Evolutionary conservation across 345 rosid species (phyloP), one percentile per base, ranked within the genome.

Genomic region (Aurinia saxatilis): DNA sequence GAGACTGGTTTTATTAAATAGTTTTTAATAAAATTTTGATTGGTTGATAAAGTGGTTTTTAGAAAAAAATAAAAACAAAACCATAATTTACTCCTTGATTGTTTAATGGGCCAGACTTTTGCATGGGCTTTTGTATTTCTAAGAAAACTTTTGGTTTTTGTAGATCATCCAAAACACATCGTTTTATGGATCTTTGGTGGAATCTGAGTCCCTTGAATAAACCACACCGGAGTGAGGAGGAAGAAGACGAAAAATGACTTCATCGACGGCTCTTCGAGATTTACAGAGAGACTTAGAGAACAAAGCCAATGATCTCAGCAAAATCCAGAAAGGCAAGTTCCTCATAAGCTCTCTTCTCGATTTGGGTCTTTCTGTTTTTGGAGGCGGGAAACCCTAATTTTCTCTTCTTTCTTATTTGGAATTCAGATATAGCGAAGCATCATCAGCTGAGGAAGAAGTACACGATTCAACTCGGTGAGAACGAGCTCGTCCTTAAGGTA

Each of bases 401-500:
- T 27, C 31, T 1, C 31, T 27, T 42, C 1, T 13, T 45, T 10
- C 2, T 34, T 36, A 16, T n/a, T n/a, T n/a, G n/a, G n/a, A n/a
- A n/a, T 11, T 18, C 80, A 92, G 97, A 92, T 72, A 81, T 89
- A 18, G 89, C 86, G 10, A 87, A 82, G 79, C 84, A 84, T 77
- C 95, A 92, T 50, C 98, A 92, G 79, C 82, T 90, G 45, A 80
- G 93, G 73, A 92, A 92, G 80, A 89, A 85, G 81, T 89, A 92
- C 76, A 88, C 95, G 10, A 84, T 92, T 54, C 95, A 89, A 78
- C 91, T 92, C 2, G 97, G 97, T 10, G 97, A 92, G 79, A 92
- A 92, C 66, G 98, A 89, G 80, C 93, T 92, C 29, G 97, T 92
- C 13, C 98, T 85, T 37, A 89, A 87, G 95, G 95, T 86, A 36